Evolutionary conservation across 108 stramenopile genomes (phyloP).

Genomic region (Cyclotella choctawhatcheeana): DNA sequence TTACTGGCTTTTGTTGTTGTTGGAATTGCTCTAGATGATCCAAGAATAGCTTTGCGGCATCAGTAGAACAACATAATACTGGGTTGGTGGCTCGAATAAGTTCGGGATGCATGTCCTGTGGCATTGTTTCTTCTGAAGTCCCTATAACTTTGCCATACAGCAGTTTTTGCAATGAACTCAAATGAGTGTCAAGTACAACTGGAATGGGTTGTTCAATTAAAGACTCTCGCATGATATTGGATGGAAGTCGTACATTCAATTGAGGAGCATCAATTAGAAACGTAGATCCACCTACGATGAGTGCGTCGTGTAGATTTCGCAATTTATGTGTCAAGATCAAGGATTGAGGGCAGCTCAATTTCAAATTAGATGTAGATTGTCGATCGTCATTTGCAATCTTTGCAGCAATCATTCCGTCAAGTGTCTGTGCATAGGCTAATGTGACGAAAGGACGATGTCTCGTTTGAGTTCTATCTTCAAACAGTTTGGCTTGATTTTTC

Average conservation of each 20-base stretch:
- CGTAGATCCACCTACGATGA: conserved; percentile 78
- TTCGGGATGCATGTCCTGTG: conserved; percentile 34
- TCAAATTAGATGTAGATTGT: conserved; percentile 53
- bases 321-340: conserved; percentile 73
- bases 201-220: conserved; percentile 63
- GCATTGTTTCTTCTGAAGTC: neutral
- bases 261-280: conserved; percentile 73
- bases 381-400: conserved; percentile 19
- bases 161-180: conserved; percentile 46
- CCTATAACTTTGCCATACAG: conserved; percentile 13
- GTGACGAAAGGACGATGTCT: conserved; percentile 66
- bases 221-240: neutral
- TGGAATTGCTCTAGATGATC: conserved; percentile 35
- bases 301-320: conserved; percentile 78
- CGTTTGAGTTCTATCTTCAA: neutral
- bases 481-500: conserved; percentile 4
- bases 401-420: conserved; percentile 79
- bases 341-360: conserved; percentile 65
- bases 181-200: conserved; percentile 73
- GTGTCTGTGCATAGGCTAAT: conserved; percentile 75
- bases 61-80: conserved; percentile 43
- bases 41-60: conserved; percentile 34
- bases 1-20: conserved; percentile 11
- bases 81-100: conserved; percentile 35
- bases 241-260: conserved; percentile 66